phyloP scores from a whole-genome alignment of 2,329 filamentous ascomycete genomes.

The Fusarium sp. region DNA sequence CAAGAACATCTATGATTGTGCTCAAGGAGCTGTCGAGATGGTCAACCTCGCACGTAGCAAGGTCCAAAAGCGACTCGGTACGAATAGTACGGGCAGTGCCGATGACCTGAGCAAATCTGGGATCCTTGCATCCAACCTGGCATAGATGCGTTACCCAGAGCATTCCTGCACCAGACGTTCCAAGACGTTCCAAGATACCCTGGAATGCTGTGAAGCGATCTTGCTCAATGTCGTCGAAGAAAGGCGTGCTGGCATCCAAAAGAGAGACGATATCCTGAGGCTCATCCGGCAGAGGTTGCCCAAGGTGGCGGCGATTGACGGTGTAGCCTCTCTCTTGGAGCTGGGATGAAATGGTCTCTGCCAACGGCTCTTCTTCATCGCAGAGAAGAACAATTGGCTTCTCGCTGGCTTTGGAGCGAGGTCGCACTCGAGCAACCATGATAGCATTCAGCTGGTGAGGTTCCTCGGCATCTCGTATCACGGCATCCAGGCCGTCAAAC shows the following conservation, averaged over 20 bases:
- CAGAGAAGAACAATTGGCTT: not conserved
- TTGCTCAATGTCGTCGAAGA: constrained; percentile 45
- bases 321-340: constrained; percentile 1
- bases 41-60: constrained; percentile 52
- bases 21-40: constrained; percentile 17
- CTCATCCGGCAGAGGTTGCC: constrained; percentile 2
- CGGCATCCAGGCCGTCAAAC: constrained; percentile 34
- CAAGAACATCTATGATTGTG: constrained; percentile 37
- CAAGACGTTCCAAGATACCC: constrained; percentile 7
- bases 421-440: constrained; percentile 3
- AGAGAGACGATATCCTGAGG: constrained; percentile 48
- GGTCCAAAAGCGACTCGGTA: constrained; percentile 45
- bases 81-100: constrained; percentile 51
- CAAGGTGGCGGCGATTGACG: not conserved
- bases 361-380: not conserved
- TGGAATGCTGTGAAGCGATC: constrained; percentile 32
- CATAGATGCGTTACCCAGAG: constrained; percentile 52
- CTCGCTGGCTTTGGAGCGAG: not conserved
- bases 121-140: constrained; percentile 47
- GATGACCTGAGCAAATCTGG: constrained; percentile 48
- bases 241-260: constrained; percentile 47
- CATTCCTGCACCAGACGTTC: constrained; percentile 17
- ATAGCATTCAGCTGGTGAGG: constrained; percentile 7
- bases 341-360: not conserved
- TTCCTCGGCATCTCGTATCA: constrained; percentile 14